phyloP scores from a whole-genome alignment of 495 filamentous ascomycete genomes.

The Aspergillus taichungensis region DNA sequence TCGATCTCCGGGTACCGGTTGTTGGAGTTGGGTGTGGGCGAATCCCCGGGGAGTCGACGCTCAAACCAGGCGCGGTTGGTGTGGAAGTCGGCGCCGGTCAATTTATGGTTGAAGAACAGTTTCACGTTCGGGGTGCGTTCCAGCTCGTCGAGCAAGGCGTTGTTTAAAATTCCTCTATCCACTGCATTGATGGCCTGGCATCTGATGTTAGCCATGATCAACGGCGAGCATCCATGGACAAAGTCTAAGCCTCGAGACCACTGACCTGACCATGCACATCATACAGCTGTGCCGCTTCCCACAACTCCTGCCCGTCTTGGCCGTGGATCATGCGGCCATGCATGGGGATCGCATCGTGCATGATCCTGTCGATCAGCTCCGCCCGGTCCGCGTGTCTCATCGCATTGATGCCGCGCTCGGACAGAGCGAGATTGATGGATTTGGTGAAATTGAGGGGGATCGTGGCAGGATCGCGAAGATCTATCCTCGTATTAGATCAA shows the following conservation, averaged over 20 bases:
- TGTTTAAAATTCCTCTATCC: slow-evolving; percentile 79
- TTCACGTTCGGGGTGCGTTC: slow-evolving; percentile 78
- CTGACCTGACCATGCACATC: slow-evolving; percentile 80
- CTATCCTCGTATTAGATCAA: slow-evolving; percentile 31
- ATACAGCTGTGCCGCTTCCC: slow-evolving; percentile 76
- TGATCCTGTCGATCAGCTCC: slow-evolving; percentile 62
- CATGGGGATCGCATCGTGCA: slow-evolving; percentile 81
- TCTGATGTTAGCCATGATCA: slow-evolving; percentile 2
- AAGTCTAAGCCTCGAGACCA: slow-evolving; percentile 3
- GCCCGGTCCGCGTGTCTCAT: slow-evolving; percentile 56
- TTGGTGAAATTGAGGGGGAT: slow-evolving; percentile 91
- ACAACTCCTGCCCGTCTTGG: slow-evolving; percentile 53
- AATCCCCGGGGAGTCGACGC: slow-evolving; percentile 26
- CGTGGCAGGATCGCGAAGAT: slow-evolving; percentile 76
- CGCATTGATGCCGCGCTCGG: slow-evolving; percentile 87
- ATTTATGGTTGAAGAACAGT: slow-evolving; percentile 84
- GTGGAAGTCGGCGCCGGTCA: slow-evolving; percentile 77
- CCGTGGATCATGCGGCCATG: slow-evolving; percentile 96
- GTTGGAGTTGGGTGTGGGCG: slow-evolving; percentile 21
- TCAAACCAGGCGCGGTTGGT: slow-evolving; percentile 84
- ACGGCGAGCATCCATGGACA: neutral
- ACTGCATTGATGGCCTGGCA: slow-evolving; percentile 48
- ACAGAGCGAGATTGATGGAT: slow-evolving; percentile 94
- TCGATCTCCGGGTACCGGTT: slow-evolving; percentile 52
- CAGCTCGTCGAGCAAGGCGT: slow-evolving; percentile 74